A percentile compares a stretch with the other conserved stretches of the same genome.
Evolutionary conservation across 129 eudicot species (phyloP).

Genomic region (Logfia minima): DNA sequence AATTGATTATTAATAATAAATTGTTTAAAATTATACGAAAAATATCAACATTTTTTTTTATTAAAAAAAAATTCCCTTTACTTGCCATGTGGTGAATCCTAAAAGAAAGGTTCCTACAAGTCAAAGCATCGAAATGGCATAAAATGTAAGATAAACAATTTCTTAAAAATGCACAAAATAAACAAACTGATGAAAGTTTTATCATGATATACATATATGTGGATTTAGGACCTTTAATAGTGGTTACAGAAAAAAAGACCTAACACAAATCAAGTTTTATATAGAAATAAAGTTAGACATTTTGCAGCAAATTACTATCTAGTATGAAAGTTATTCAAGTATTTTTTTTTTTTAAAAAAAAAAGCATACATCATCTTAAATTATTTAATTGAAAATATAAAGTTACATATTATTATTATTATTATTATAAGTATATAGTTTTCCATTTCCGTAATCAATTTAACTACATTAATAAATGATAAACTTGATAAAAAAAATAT

Average conservation of each 20-base stretch:
- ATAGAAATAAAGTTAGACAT: not conserved
- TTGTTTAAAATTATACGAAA: not conserved
- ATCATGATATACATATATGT: not conserved
- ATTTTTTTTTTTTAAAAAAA: too few relatives aligned
- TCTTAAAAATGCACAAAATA: not conserved
- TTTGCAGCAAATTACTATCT: not conserved
- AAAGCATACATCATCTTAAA: not conserved
- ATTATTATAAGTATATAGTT: too few relatives aligned
- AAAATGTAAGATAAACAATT: not conserved
- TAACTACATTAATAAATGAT: too few relatives aligned
- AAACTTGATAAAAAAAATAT: too few relatives aligned
- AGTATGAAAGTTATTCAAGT: too few relatives aligned
- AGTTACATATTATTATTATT: too few relatives aligned
- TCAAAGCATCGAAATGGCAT: conserved; percentile 2
- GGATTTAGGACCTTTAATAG: not conserved
- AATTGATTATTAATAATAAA: not conserved
- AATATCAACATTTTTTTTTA: not conserved
- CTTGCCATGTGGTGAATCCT: not conserved
- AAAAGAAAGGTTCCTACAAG: conserved; percentile 6
- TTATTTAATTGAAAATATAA: too few relatives aligned
- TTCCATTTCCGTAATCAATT: too few relatives aligned
- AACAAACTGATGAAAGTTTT: not conserved
- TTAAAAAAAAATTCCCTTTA: not conserved
- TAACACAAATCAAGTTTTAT: not conserved
- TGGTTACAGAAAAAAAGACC: not conserved